Percentiles rank a stretch among this genome's conserved stretches.
These are phyloP conservation scores for Cladosporium sp. DNA, from an alignment of 2,329 filamentous ascomycete genomes.

Conservation along the genomic window DNA sequence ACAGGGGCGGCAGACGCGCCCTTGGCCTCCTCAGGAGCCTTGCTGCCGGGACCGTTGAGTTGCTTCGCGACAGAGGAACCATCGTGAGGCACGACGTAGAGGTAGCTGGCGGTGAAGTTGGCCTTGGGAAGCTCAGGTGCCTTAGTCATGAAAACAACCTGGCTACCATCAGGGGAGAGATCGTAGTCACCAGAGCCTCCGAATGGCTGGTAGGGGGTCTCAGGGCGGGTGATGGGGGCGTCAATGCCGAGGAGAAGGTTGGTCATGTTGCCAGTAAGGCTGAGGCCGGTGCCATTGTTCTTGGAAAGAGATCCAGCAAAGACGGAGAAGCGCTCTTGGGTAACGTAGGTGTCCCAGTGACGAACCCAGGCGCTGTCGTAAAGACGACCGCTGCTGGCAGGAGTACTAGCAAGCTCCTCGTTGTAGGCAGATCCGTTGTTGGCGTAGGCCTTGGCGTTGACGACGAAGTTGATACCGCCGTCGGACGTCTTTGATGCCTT, in stretches of 20 bases:
- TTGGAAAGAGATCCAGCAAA: slow-evolving; percentile 43
- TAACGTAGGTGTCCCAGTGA: slow-evolving; percentile 51
- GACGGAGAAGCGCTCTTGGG: slow-evolving; percentile 47
- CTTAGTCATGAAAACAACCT: slow-evolving; percentile 24
- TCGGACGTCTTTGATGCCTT: slow-evolving; percentile 28
- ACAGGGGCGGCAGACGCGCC: slow-evolving; percentile 20
- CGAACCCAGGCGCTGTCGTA: slow-evolving; percentile 51
- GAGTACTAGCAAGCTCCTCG: slow-evolving; percentile 42
- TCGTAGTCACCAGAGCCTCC: slow-evolving; percentile 22
- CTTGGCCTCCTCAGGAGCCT: slow-evolving; percentile 19
- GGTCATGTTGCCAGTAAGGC: slow-evolving; percentile 18
- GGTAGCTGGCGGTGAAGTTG: slow-evolving; percentile 22
- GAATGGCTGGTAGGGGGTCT: slow-evolving; percentile 21
- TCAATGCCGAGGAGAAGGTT: slow-evolving; percentile 22
- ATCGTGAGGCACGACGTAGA: slow-evolving; percentile 25
- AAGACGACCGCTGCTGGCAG: slow-evolving; percentile 42
- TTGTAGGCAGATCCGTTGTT: slow-evolving; percentile 41
- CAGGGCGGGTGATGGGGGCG: slow-evolving; percentile 23
- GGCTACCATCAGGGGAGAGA: slow-evolving; percentile 22
- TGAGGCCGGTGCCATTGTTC: slow-evolving; percentile 11
- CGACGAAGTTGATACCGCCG: slow-evolving; percentile 25
- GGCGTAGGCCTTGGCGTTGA: slow-evolving; percentile 24
- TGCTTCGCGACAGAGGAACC: slow-evolving; percentile 21
- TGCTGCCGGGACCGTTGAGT: slow-evolving; percentile 24
- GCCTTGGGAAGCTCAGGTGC: slow-evolving; percentile 24